These are phyloP conservation scores for Verticillium klebahnii DNA, from an alignment of 2,329 filamentous ascomycete genomes.

Conservation along the genomic window DNA sequence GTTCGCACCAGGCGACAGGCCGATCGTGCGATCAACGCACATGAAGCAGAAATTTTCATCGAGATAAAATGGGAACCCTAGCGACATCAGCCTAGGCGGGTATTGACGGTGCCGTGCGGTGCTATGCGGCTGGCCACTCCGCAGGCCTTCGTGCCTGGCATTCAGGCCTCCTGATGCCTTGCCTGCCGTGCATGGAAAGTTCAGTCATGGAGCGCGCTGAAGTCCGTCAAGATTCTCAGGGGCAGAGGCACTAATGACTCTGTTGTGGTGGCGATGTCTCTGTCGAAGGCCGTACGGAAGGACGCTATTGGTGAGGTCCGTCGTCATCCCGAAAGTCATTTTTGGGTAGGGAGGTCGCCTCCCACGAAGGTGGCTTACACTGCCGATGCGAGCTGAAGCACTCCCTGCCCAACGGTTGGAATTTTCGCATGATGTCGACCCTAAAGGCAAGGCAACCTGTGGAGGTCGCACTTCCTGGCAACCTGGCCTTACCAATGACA, in stretches of 20 bases:
- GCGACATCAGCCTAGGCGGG: no score
- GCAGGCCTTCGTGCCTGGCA: background rate
- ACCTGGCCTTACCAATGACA: no score
- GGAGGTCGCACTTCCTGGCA: no score
- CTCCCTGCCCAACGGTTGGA: background rate
- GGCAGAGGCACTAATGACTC: background rate
- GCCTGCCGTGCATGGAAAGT: background rate
- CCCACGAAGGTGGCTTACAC: background rate
- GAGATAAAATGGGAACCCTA: no score
- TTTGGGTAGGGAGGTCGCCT: background rate
- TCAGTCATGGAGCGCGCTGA: background rate
- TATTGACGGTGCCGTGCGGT: background rate
- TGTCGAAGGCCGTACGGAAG: background rate
- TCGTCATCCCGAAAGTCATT: background rate
- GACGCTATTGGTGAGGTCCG: background rate
- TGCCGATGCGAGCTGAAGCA: background rate
- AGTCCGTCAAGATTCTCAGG: background rate
- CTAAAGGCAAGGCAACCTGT: no score
- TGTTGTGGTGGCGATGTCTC: background rate
- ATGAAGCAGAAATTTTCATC: no score
- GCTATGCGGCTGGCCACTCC: background rate
- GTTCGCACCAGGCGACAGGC: no score
- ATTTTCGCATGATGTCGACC: no score
- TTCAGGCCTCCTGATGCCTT: background rate
- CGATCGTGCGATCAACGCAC: no score